Evolutionary conservation across 192 early-diverging fungal species (phyloP).

Genomic region (Backusella macrospora): DNA sequence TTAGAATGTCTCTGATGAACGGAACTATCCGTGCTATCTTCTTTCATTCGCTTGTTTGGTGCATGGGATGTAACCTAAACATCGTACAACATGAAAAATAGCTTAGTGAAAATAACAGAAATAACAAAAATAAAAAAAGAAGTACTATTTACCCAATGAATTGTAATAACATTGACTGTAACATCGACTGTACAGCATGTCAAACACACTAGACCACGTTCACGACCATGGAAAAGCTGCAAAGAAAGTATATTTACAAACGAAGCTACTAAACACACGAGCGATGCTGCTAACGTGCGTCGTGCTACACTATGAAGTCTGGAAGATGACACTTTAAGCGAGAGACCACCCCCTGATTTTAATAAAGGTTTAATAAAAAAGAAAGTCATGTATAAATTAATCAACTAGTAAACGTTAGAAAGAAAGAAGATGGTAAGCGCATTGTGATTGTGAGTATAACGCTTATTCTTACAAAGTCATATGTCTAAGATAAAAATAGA

Average conservation of each 20-base stretch:
- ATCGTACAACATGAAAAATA: background rate
- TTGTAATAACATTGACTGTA: slow-evolving; percentile 44
- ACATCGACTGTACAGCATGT: slow-evolving; percentile 53
- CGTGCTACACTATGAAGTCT: slow-evolving; percentile 41
- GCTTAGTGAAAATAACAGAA: background rate
- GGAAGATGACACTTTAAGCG: slow-evolving; percentile 21
- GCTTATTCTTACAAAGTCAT: slow-evolving; percentile 37
- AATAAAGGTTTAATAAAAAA: slow-evolving; percentile 38
- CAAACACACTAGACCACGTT: slow-evolving; percentile 51
- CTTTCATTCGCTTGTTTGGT: background rate
- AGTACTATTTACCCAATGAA: slow-evolving; percentile 47
- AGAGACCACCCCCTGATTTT: slow-evolving; percentile 6
- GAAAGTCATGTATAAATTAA: slow-evolving; percentile 43
- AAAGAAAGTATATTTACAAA: slow-evolving; percentile 47
- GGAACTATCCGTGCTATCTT: background rate
- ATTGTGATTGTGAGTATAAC: background rate
- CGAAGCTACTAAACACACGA: slow-evolving; percentile 44
- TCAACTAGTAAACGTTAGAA: slow-evolving; percentile 22
- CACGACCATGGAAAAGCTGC: slow-evolving; percentile 40
- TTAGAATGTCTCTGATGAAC: background rate
- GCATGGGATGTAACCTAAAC: slow-evolving; percentile 8
- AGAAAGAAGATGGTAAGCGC: slow-evolving; percentile 17
- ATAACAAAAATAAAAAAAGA: background rate
- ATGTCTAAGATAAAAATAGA: slow-evolving; percentile 19
- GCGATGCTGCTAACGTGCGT: slow-evolving; percentile 45